Percentiles rank a stretch among this genome's conserved stretches.
Conservation (phyloP, 768 basidiomycete species). For the Suillus lakei region DNA sequence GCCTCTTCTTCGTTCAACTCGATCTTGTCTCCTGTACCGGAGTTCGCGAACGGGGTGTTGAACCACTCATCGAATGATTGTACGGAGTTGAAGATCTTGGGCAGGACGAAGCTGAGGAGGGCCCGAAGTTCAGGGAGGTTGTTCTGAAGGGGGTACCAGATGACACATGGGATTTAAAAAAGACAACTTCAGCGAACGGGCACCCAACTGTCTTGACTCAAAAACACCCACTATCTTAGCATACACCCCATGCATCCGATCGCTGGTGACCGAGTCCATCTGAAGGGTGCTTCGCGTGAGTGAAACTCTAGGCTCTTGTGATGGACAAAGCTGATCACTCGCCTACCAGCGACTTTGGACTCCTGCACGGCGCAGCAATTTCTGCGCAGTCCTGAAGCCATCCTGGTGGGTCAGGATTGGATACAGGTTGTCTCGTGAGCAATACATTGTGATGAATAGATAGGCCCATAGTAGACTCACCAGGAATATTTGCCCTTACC, state of each 20-base stretch:
- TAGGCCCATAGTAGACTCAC: not conserved
- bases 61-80: slow-evolving; percentile 99
- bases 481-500: not conserved
- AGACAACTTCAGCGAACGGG: too few relatives aligned
- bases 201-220: not conserved
- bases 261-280: not conserved
- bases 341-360: not conserved
- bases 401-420: not conserved
- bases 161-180: not conserved
- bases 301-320: not conserved
- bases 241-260: not conserved
- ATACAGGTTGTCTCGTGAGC: not conserved
- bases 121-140: slow-evolving; percentile 97
- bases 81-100: slow-evolving; percentile 97
- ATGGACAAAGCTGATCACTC: not conserved
- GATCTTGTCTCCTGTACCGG: slow-evolving; percentile 97
- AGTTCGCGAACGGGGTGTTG: slow-evolving; percentile 98
- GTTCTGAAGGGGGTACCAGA: slow-evolving; percentile 92
- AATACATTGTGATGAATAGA: not conserved
- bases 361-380: not conserved
- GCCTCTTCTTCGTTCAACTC: slow-evolving; percentile 99
- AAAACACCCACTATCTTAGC: not conserved
- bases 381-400: not conserved
- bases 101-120: slow-evolving; percentile 91
- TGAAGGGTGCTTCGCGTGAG: not conserved